Base-by-base conservation (phyloP, 2,329 filamentous ascomycete species). In the Lachnellula subtilissima region DNA sequence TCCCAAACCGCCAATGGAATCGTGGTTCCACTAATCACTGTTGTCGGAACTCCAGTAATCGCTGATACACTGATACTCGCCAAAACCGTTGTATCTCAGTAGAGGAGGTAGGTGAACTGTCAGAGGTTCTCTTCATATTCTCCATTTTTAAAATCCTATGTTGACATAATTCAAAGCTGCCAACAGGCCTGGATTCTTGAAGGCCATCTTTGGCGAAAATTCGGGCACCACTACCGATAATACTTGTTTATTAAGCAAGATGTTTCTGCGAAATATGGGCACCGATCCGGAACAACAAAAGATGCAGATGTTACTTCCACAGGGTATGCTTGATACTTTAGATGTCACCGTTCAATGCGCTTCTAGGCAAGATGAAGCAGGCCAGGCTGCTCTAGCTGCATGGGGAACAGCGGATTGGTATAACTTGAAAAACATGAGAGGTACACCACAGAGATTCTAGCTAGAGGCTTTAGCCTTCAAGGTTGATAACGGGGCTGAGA, bases 221-320 rank as follows among this genome's bases (percentile, higher is more conserved):
- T 28, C 37, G 12, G 17, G 14, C 12, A 5, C 25, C 37, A 52
- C 50, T 22, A 9, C 37, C 12, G 17, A 15, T 14, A 52, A 52
- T 28, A 52, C 50, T n/a, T 12, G 9, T 23, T 35, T 52, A 22
- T 35, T 52, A 4, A 52, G 50, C 22, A 12, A 46, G 39, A 52
- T 52, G 2, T 25, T 25, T 25, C 7, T 25, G 23, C 23, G 23
- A 25, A 7, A 25, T 25, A 25, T 5, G 23, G 23, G 5, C 23
- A 32, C 8, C 9, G 37, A 25, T 15, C 23, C 23, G 7, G 23
- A 25, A 5, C 23, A 17, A 5, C 35, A 45, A n/a, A 15, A 22
- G 11, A 39, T 52, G 39, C 50, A 52, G 28, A 15, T 52, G 23
- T 35, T 43, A 25, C 17, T 52, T 46, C 50, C 50, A 45, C 50